Conservation (phyloP, 2,329 filamentous ascomycete genomes). For the Colletotrichum euphorbiae region DNA sequence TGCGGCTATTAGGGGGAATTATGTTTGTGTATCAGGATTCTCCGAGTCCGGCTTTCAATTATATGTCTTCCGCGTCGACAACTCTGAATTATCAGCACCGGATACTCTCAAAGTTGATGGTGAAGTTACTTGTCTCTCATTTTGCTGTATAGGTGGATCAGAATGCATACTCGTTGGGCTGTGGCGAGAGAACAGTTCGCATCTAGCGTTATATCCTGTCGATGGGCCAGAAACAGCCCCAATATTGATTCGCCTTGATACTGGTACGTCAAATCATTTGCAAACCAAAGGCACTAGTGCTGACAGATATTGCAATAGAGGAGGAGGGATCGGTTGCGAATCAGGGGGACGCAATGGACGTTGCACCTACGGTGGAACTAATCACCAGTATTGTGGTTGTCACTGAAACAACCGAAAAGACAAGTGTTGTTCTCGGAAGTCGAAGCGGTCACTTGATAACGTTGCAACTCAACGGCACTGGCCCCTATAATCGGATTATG, state of each 20-base stretch:
- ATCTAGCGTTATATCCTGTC: conserved; percentile 48
- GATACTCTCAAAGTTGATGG: conserved; percentile 53
- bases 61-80: conserved; percentile 53
- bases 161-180: conserved; percentile 51
- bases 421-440: conserved; percentile 59
- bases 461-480: conserved; percentile 44
- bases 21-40: conserved; percentile 58
- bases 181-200: conserved; percentile 47
- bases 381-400: conserved; percentile 59
- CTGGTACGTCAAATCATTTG: conserved; percentile 40
- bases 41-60: conserved; percentile 51
- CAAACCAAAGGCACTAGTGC: background rate
- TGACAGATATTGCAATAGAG: conserved; percentile 9
- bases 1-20: conserved; percentile 54
- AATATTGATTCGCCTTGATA: conserved; percentile 40
- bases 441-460: conserved; percentile 64
- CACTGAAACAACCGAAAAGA: conserved; percentile 43
- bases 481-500: conserved; percentile 44
- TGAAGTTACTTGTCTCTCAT: conserved; percentile 62
- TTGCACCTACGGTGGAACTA: conserved; percentile 27
- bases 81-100: conserved; percentile 45
- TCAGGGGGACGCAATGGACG: conserved; percentile 32
- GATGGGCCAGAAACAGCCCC: conserved; percentile 25
- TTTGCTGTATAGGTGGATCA: conserved; percentile 46
- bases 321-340: background rate